phyloP scores from a whole-genome alignment of 1,139 yeast species.

The Saccharomyces hybrid region DNA sequence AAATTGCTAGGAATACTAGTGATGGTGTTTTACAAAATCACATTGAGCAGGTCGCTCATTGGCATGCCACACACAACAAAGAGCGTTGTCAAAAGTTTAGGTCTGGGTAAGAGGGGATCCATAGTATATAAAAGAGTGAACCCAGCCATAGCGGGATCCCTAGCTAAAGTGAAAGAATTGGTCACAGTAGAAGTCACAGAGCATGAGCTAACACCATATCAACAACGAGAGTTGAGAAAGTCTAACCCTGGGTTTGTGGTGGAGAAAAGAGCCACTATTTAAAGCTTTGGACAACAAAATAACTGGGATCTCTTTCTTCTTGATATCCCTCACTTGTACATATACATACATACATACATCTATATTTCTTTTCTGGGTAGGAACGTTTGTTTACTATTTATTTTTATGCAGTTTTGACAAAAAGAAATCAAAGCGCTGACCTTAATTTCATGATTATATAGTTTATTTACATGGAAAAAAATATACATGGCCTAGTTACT shows the following conservation, averaged over 20 bases:
- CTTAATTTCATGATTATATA: neutral
- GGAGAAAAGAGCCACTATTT: conserved; percentile 30
- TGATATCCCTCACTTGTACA: neutral
- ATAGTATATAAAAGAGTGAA: conserved; percentile 66
- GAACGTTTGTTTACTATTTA: neutral
- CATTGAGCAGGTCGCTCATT: conserved; percentile 73
- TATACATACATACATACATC: neutral
- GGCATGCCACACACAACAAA: conserved; percentile 70
- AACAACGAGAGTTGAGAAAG: conserved; percentile 52
- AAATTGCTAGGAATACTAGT: neutral
- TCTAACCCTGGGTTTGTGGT: conserved; percentile 53
- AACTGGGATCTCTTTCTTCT: neutral
- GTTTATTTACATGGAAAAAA: conserved; percentile 3
- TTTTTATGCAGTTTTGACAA: neutral
- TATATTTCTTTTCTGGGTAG: neutral
- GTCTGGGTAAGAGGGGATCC: conserved; percentile 67
- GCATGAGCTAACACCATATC: conserved; percentile 39
- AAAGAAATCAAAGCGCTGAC: neutral
- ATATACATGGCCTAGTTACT: neutral
- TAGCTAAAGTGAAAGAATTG: conserved; percentile 76
- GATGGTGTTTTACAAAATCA: conserved; percentile 55
- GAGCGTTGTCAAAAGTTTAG: conserved; percentile 62
- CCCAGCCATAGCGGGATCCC: conserved; percentile 78
- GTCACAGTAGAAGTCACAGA: conserved; percentile 77
- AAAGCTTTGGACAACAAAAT: neutral